Conservation (phyloP, 352 stramenopile genomes). For the Chrysophaeum taylorii region DNA sequence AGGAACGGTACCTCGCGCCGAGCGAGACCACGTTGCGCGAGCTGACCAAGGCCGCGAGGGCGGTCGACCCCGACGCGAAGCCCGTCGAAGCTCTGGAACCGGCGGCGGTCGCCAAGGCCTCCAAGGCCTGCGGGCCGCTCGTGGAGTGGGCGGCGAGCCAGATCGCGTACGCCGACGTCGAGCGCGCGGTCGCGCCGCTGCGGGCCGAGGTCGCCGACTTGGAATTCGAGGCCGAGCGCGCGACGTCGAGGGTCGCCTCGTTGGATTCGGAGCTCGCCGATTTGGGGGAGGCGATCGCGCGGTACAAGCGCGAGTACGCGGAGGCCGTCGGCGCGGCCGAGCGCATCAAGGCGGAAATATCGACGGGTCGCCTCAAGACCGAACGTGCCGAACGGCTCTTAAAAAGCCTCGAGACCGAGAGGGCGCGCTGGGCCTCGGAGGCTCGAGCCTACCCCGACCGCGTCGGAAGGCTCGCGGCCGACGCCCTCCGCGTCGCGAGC, state of each 20-base stretch:
- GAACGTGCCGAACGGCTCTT: conserved; percentile 90
- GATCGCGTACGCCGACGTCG: conserved; percentile 94
- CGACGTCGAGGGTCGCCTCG: conserved; percentile 78
- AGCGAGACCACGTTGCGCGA: conserved; percentile 95
- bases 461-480: conserved; percentile 89
- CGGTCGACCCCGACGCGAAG: conserved; percentile 87
- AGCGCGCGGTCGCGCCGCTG: conserved; percentile 95
- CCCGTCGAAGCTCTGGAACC: conserved; percentile 40
- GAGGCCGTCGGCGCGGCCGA: conserved; percentile 92
- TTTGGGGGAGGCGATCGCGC: conserved; percentile 87
- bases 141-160: conserved; percentile 98
- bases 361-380: conserved; percentile 90
- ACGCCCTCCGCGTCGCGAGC: conserved; percentile 83
- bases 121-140: conserved; percentile 92
- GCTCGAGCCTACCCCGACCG: conserved; percentile 91
- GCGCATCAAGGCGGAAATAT: conserved; percentile 95
- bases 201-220: conserved; percentile 93
- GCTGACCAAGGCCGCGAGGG: conserved; percentile 92
- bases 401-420: conserved; percentile 92
- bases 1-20: conserved; percentile 93
- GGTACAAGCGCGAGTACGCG: conserved; percentile 98
- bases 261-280: conserved; percentile 80
- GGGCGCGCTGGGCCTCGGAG: conserved; percentile 90
- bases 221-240: conserved; percentile 78
- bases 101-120: conserved; percentile 66